Percentiles rank a stretch among this genome's conserved stretches.
Conservation (phyloP, 768 basidiomycete species). For the Pulveroboletus sp. region DNA sequence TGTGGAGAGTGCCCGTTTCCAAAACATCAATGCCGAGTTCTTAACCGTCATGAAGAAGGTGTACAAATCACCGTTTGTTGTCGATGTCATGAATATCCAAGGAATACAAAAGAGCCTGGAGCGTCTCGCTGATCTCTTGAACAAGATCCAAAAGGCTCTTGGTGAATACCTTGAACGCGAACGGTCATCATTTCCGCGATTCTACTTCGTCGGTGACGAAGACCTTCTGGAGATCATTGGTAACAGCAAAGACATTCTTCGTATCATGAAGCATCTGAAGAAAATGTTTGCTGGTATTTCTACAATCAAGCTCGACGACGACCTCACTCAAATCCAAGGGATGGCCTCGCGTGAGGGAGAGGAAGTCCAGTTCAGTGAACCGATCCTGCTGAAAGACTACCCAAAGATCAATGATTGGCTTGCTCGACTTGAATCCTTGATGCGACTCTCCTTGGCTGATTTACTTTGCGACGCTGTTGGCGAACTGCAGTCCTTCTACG, state of each 20-base stretch:
- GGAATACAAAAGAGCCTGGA: conserved; percentile 97
- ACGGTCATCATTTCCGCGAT: conserved; percentile 95
- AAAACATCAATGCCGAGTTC: conserved; percentile 98
- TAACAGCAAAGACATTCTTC: conserved; percentile 97
- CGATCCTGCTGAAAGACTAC: conserved; percentile 87
- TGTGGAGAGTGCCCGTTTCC: conserved; percentile 95
- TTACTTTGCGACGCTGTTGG: conserved; percentile 76
- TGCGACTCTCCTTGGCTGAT: conserved; percentile 85
- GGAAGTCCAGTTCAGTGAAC: conserved; percentile 79
- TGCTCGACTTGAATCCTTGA: conserved; percentile 85
- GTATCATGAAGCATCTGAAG: conserved; percentile 99
- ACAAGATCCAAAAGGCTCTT: conserved; percentile 98
- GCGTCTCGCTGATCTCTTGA: conserved; percentile 90
- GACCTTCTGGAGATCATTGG: conserved; percentile 98
- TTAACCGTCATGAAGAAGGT: conserved; percentile 99
- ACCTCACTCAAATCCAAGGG: conserved; percentile 82
- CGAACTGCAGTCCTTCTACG: conserved; percentile 81
- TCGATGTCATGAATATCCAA: conserved; percentile 95
- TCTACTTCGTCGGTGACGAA: conserved; percentile 99
- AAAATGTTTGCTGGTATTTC: conserved; percentile 99
- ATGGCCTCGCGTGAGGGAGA: conserved; percentile 98
- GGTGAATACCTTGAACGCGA: conserved; percentile 99
- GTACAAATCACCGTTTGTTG: conserved; percentile 96
- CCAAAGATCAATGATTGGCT: conserved; percentile 99
- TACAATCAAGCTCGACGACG: conserved; percentile 84